A percentile compares a stretch with the other conserved stretches of the same genome.
Conservation (phyloP, 2,329 filamentous ascomycete genomes). For the Balansia obtecta region DNA sequence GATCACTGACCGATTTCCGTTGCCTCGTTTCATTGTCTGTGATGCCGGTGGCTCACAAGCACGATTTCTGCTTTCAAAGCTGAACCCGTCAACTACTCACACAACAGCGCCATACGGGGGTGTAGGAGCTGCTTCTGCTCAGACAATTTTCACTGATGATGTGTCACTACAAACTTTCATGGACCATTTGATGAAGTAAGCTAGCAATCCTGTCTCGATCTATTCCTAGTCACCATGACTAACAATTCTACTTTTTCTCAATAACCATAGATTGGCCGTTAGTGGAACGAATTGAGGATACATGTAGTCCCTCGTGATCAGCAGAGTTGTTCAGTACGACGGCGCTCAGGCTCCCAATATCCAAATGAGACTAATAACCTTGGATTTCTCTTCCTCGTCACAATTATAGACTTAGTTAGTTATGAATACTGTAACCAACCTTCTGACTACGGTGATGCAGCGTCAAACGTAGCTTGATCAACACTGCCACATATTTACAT, state of each 20-base stretch:
- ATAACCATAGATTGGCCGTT: conserved; percentile 39
- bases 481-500: not conserved
- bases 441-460: not conserved
- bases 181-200: conserved; percentile 98
- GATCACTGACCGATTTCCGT: conserved; percentile 93
- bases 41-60: conserved; percentile 97
- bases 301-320: not conserved
- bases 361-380: not conserved
- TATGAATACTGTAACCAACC: not conserved
- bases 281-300: conserved; percentile 44
- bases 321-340: no score
- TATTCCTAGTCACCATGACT: not conserved
- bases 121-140: conserved; percentile 70
- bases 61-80: conserved; percentile 89
- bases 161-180: conserved; percentile 98
- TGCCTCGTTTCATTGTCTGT: conserved; percentile 95
- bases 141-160: conserved; percentile 98
- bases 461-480: not conserved
- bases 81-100: conserved; percentile 95
- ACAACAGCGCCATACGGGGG: conserved; percentile 87
- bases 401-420: not conserved
- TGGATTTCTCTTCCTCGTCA: not conserved
- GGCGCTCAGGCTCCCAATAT: not conserved
- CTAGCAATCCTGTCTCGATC: not conserved
- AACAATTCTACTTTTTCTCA: conserved; percentile 9